These are phyloP conservation scores for Dovyalis caffra DNA, from an alignment of 345 rosid species.

Conservation along the genomic window DNA sequence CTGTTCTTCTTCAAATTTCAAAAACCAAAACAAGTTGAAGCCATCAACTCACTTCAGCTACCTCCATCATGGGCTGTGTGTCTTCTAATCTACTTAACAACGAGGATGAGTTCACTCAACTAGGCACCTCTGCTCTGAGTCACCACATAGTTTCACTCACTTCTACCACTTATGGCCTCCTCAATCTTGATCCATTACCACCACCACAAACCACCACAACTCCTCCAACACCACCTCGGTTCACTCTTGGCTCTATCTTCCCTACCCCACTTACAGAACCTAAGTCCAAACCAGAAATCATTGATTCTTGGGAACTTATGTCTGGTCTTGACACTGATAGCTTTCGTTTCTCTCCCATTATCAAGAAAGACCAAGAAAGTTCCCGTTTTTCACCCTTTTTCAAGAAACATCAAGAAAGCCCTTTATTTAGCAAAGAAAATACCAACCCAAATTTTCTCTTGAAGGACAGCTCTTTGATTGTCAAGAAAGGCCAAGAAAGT, in stretches of 20 bases:
- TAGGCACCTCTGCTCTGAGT: constrained; percentile 63
- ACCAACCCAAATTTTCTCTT: constrained; percentile 36
- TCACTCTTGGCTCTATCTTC: constrained; percentile 45
- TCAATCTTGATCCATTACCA: constrained; percentile 70
- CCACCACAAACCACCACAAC: constrained; percentile 25
- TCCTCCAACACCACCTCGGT: constrained; percentile 55
- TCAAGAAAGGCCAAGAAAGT: no score
- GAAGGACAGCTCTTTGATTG: not conserved
- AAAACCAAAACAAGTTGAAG: not conserved
- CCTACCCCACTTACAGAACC: constrained; percentile 37
- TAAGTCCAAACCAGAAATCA: constrained; percentile 54
- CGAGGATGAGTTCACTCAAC: constrained; percentile 74
- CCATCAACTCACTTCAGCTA: not conserved
- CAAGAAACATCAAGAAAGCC: no score
- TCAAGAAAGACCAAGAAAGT: constrained; percentile 9
- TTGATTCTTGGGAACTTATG: constrained; percentile 93
- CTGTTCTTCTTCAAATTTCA: constrained; percentile 6
- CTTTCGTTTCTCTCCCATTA: constrained; percentile 65
- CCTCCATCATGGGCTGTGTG: constrained; percentile 73
- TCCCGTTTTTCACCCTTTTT: no score
- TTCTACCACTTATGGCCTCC: constrained; percentile 92
- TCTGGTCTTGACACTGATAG: constrained; percentile 80
- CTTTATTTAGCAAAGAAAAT: constrained; percentile 40
- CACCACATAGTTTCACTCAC: constrained; percentile 94
- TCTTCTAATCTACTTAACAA: constrained; percentile 73